Evolutionary conservation across 495 filamentous ascomycete species (phyloP).

Genomic region (Terfezia boudieri): DNA sequence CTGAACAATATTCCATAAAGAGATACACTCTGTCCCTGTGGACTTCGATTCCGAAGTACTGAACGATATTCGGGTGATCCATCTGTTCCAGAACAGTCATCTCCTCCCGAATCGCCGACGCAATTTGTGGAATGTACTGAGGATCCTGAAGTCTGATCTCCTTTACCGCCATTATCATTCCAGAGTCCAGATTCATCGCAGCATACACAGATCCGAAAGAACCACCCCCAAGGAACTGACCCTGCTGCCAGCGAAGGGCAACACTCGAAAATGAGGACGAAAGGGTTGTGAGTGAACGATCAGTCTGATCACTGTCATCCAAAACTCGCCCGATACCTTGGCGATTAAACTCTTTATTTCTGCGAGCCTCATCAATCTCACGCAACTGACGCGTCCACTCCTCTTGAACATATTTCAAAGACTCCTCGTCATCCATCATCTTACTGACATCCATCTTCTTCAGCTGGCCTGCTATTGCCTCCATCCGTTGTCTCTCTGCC

Average conservation of each 20-base stretch:
- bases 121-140: conserved; percentile 81
- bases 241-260: conserved; percentile 89
- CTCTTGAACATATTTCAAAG: conserved; percentile 44
- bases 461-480: conserved; percentile 49
- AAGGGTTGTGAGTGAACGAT: conserved; percentile 78
- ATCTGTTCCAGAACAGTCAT: conserved; percentile 89
- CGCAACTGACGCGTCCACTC: conserved; percentile 46
- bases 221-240: conserved; percentile 87
- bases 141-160: conserved; percentile 95
- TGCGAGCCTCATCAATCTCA: conserved; percentile 54
- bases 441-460: conserved; percentile 52
- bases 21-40: conserved; percentile 97
- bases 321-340: conserved; percentile 74
- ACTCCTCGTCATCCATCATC: conserved; percentile 68
- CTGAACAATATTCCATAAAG: conserved; percentile 98
- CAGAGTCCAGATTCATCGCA: conserved; percentile 88
- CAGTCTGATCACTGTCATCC: conserved; percentile 84
- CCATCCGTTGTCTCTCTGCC: conserved; percentile 64
- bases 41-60: conserved; percentile 93
- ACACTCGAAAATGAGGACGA: conserved; percentile 89
- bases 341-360: conserved; percentile 63
- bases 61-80: conserved; percentile 92
- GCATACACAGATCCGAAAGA: conserved; percentile 95
- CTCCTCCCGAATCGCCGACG: conserved; percentile 81
- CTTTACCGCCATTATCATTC: conserved; percentile 93